phyloP scores from a whole-genome alignment of 1,139 yeast species.

The Hansenula anomala region DNA sequence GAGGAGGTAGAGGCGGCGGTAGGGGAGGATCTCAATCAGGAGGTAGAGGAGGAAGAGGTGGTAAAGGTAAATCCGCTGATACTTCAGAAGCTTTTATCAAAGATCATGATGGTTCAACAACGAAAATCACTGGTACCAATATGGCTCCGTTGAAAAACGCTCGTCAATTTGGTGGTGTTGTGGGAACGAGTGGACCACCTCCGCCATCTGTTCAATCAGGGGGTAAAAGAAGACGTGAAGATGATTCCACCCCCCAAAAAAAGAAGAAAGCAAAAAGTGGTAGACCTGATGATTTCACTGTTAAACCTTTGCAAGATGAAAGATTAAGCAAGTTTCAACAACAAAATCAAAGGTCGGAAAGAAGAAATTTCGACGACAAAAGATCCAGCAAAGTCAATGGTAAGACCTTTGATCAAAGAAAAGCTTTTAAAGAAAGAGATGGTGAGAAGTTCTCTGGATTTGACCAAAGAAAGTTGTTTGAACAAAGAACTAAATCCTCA shows the following conservation, averaged over 20 bases:
- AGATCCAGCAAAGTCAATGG: no score
- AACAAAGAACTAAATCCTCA: no score
- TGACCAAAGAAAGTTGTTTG: no score
- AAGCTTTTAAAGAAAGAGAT: no score
- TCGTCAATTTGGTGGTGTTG: constrained; percentile 7
- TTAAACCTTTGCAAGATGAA: not conserved
- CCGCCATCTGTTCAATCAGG: constrained; percentile 1
- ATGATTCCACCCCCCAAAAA: not conserved
- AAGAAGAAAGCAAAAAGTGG: not conserved
- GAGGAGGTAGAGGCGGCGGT: not conserved
- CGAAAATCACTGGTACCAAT: constrained; percentile 12
- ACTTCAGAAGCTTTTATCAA: not conserved
- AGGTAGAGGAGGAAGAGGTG: constrained; percentile 1
- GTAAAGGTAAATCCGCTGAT: not conserved
- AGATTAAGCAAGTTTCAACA: not conserved
- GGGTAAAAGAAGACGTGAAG: constrained; percentile 9
- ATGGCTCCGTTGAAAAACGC: constrained; percentile 11
- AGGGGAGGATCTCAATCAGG: not conserved
- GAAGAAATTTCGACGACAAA: no score
- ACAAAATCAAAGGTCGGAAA: not conserved
- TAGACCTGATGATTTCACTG: not conserved
- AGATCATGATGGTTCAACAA: not conserved
- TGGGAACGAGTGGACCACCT: not conserved
- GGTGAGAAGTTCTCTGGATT: no score
- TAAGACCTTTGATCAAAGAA: no score